Base-by-base conservation (phyloP, 2,329 filamentous ascomycete species). In the Xylariaceae sp. region DNA sequence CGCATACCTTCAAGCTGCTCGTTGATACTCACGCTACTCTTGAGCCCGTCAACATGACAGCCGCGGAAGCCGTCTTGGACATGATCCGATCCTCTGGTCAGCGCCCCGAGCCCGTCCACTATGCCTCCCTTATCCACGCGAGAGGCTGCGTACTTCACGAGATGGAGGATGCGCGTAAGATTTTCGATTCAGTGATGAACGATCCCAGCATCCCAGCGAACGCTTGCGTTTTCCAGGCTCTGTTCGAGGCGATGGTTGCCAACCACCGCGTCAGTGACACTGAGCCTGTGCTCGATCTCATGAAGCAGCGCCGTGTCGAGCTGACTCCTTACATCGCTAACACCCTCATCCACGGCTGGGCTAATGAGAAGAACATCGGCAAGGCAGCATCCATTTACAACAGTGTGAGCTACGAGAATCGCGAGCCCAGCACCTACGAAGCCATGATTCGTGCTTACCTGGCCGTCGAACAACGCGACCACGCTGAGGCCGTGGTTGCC, bases 301-400 rank as follows among this genome's bases (percentile, higher is more conserved):
- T 99, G 94, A 81, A 80, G 57, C 74, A 77, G 53, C 85, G 84
- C 60, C 78, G 85, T 44, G 87, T 99, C 9, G 88, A 92, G 68
- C 86, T 97, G 80, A 97, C 94, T 2, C 89, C 94, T 0, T 99
- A 99, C 77, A 97, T 99, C 71, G 94, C 94, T 71, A 99, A 99
- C 78, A 96, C 93, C 4, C 82, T 99, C 51, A 97, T 99, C 70
- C 92, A 97, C 71, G 94, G 94, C 64, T 99, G 94, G 93, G 90
- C 93, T 18, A 83, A 88, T 11, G 89, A 89, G 73, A 88, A 88
- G 75, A 83, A 95, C 64, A 89, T 97, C 50, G 76, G 78, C 61
- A 92, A 91, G 74, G 90, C 92, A 15, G 85, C 87, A 70, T 77
- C 82, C 23, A 86, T 97, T 62, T 99, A 96, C 72, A 82, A 89